These are phyloP conservation scores for Tolypocladium nubicola DNA, from an alignment of 2,329 filamentous ascomycete genomes.

Conservation along the genomic window DNA sequence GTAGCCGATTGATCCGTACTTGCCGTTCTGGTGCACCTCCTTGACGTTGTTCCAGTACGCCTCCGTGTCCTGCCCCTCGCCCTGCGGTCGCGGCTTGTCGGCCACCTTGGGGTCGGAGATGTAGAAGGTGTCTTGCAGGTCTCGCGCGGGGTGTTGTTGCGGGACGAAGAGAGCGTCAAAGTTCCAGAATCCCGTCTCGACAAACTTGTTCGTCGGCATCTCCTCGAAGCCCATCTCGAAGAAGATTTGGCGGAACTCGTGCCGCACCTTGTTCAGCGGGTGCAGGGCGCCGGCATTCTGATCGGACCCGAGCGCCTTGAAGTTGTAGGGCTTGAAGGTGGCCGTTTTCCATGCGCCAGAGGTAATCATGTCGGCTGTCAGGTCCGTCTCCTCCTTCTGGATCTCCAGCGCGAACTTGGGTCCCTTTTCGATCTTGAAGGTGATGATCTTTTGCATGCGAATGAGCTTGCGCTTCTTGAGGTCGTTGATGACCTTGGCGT, in stretches of 20 bases:
- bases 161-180: slow-evolving; percentile 95
- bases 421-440: slow-evolving; percentile 76
- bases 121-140: slow-evolving; percentile 98
- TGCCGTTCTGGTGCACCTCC: slow-evolving; percentile 80
- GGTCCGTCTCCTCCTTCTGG: slow-evolving; percentile 84
- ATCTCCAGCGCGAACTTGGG: slow-evolving; percentile 83
- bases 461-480: slow-evolving; percentile 89
- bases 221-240: slow-evolving; percentile 98
- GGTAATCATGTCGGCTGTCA: slow-evolving; percentile 86
- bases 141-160: slow-evolving; percentile 89
- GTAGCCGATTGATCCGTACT: slow-evolving; percentile 93
- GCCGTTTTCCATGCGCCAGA: slow-evolving; percentile 87
- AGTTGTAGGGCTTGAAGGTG: slow-evolving; percentile 72
- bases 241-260: slow-evolving; percentile 96
- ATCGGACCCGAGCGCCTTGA: slow-evolving; percentile 59
- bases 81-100: slow-evolving; percentile 51
- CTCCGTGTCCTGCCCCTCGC: slow-evolving; percentile 57
- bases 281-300: slow-evolving; percentile 52
- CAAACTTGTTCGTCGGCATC: slow-evolving; percentile 90
- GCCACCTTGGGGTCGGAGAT: slow-evolving; percentile 78
- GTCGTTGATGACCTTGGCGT: slow-evolving; percentile 68
- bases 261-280: slow-evolving; percentile 84
- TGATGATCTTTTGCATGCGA: slow-evolving; percentile 71
- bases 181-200: slow-evolving; percentile 97
- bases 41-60: slow-evolving; percentile 82